Conservation (phyloP, 1,284 basidiomycete species). For the Gymnopus androsaceus region DNA sequence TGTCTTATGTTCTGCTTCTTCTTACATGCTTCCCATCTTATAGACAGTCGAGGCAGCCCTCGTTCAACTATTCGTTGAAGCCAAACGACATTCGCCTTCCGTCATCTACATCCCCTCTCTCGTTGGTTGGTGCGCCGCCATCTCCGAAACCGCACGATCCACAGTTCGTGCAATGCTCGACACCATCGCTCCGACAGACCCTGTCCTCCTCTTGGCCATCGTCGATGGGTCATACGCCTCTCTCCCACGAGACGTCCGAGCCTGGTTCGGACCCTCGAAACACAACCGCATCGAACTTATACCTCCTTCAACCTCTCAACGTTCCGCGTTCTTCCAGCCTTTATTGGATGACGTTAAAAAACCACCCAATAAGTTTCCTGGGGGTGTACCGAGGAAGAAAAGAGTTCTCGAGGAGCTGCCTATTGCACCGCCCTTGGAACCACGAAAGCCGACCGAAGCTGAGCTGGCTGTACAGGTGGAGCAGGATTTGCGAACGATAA, state of each 20-base stretch:
- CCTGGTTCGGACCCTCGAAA: constrained; percentile 87
- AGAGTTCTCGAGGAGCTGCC: constrained; percentile 87
- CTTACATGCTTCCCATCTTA: constrained; percentile 4
- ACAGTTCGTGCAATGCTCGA: constrained; percentile 92
- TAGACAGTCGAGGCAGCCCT: constrained; percentile 91
- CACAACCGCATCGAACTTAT: constrained; percentile 75
- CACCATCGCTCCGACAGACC: constrained; percentile 87
- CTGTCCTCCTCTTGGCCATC: constrained; percentile 87
- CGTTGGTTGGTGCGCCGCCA: constrained; percentile 81
- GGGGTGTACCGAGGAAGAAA: constrained; percentile 83
- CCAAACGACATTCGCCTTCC: constrained; percentile 95
- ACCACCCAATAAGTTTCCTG: constrained; percentile 89
- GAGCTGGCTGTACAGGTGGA: constrained; percentile 86
- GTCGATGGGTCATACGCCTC: constrained; percentile 76
- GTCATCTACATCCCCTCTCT: constrained; percentile 94
- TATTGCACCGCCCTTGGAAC: constrained; percentile 87
- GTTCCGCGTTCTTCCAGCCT: constrained; percentile 79
- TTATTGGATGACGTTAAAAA: constrained; percentile 69
- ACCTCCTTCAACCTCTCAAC: constrained; percentile 54
- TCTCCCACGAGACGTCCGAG: constrained; percentile 81
- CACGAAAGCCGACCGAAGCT: constrained; percentile 78
- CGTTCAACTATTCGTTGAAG: constrained; percentile 96
- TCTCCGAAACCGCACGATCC: constrained; percentile 82
- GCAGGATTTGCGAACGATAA: constrained; percentile 77
- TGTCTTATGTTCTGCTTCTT: neutral